A percentile compares a stretch with the other conserved stretches of the same genome.
Conservation (phyloP, 306 rosid species). For the Casuarina glauca region DNA sequence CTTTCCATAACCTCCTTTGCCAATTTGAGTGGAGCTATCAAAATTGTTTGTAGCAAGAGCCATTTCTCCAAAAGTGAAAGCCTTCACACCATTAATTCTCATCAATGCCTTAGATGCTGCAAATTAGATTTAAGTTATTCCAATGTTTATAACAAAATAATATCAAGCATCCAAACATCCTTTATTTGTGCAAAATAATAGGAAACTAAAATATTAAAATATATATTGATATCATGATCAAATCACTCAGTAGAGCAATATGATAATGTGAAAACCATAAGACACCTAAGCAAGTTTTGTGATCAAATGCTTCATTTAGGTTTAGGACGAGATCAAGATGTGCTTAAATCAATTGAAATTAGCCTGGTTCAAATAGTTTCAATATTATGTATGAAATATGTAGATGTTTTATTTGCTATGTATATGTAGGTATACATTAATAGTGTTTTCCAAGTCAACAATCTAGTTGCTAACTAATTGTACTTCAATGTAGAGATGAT, state of each 20-base stretch:
- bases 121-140: no score
- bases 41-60: constrained; percentile 66
- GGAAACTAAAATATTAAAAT: no score
- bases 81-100: constrained; percentile 68
- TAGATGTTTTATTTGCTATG: no score
- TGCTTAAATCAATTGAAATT: not conserved
- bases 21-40: constrained; percentile 56
- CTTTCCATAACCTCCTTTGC: constrained; percentile 86
- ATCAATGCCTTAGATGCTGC: constrained; percentile 59
- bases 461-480: no score
- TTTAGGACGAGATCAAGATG: not conserved
- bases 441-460: no score
- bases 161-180: constrained; percentile 38
- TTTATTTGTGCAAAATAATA: constrained; percentile 13
- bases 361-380: not conserved
- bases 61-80: constrained; percentile 59
- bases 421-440: no score
- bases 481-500: no score
- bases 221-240: no score
- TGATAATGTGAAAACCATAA: no score
- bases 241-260: no score
- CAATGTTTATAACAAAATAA: no score
- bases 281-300: not conserved
- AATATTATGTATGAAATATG: not conserved
- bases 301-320: no score